These are phyloP conservation scores for Pseudogymnoascus sp. DNA, from an alignment of 2,329 filamentous ascomycete species.

Conservation along the genomic window DNA sequence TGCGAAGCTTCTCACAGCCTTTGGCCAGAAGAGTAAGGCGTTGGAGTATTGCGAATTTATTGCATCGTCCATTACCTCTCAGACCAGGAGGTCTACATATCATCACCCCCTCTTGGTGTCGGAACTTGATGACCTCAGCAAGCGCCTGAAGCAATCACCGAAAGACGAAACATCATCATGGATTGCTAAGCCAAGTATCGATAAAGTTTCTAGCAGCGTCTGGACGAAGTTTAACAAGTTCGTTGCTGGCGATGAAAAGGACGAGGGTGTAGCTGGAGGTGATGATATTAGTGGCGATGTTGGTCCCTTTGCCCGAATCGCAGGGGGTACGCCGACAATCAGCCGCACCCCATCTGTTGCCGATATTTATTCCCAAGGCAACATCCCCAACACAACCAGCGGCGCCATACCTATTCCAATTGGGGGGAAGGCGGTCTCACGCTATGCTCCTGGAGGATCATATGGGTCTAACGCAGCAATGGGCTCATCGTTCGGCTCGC, in stretches of 20 bases:
- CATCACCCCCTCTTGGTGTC: slow-evolving; percentile 68
- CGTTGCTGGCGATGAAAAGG: slow-evolving; percentile 81
- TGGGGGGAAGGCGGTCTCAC: slow-evolving; percentile 19
- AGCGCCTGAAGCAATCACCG: slow-evolving; percentile 75
- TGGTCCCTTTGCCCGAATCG: slow-evolving; percentile 76
- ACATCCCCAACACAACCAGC: slow-evolving; percentile 27
- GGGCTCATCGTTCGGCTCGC: neutral
- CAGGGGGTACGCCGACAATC: slow-evolving; percentile 66
- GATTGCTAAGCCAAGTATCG: slow-evolving; percentile 93
- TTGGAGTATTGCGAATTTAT: slow-evolving; percentile 89
- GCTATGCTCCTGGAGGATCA: slow-evolving; percentile 25
- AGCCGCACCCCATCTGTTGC: slow-evolving; percentile 68
- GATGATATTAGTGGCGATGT: slow-evolving; percentile 49
- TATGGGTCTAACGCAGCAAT: slow-evolving; percentile 13
- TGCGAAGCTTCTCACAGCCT: slow-evolving; percentile 74
- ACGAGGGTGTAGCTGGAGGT: slow-evolving; percentile 49
- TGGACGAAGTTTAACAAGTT: slow-evolving; percentile 96
- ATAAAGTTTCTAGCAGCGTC: slow-evolving; percentile 85
- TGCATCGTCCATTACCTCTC: slow-evolving; percentile 63
- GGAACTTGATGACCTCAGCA: slow-evolving; percentile 74
- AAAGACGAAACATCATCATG: slow-evolving; percentile 75
- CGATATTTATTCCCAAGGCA: slow-evolving; percentile 47
- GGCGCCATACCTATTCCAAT: slow-evolving; percentile 14
- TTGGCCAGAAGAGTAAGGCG: slow-evolving; percentile 73
- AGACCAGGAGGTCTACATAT: slow-evolving; percentile 78